A percentile compares a stretch with the other conserved stretches of the same genome.
Conservation (phyloP, 2,329 filamentous ascomycete genomes). For the Trichophyton verrucosum region DNA sequence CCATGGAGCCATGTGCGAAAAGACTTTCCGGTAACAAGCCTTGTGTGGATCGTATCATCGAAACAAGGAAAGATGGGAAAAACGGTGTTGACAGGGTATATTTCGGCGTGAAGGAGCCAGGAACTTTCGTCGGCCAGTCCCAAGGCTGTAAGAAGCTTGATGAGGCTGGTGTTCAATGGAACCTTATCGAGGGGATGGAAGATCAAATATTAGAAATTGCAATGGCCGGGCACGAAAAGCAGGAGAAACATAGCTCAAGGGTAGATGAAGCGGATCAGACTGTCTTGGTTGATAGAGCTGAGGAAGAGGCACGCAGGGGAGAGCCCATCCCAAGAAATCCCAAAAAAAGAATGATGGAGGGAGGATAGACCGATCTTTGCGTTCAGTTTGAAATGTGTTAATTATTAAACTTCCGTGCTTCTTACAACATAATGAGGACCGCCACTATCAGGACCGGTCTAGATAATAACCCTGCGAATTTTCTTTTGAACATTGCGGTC, state of each 20-base stretch:
- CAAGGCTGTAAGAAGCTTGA: constrained; percentile 58
- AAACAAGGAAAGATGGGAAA: constrained; percentile 22
- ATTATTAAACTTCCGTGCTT: background rate
- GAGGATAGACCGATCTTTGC: constrained; percentile 3
- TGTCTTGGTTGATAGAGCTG: constrained; percentile 28
- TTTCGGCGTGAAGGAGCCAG: constrained; percentile 77
- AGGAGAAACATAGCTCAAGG: constrained; percentile 21
- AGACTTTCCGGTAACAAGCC: constrained; percentile 36
- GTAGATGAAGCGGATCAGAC: constrained; percentile 19
- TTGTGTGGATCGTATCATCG: constrained; percentile 64
- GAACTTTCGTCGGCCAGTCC: constrained; percentile 77
- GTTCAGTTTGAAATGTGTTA: background rate
- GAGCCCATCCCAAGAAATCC: constrained; percentile 31
- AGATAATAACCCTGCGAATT: background rate
- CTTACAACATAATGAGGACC: background rate
- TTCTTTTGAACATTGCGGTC: background rate
- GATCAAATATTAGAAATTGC: constrained; percentile 69
- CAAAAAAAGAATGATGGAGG: constrained; percentile 38
- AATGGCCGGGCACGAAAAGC: constrained; percentile 58
- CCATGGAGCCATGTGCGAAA: constrained; percentile 53
- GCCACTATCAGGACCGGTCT: background rate
- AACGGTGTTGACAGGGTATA: constrained; percentile 63
- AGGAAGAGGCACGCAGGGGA: constrained; percentile 28
- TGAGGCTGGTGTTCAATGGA: constrained; percentile 59
- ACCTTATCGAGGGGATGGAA: constrained; percentile 63